Percentiles rank a stretch among this genome's conserved stretches.
Evolutionary conservation across 495 filamentous ascomycete species (phyloP).

Genomic region (Annulohypoxylon nitens): DNA sequence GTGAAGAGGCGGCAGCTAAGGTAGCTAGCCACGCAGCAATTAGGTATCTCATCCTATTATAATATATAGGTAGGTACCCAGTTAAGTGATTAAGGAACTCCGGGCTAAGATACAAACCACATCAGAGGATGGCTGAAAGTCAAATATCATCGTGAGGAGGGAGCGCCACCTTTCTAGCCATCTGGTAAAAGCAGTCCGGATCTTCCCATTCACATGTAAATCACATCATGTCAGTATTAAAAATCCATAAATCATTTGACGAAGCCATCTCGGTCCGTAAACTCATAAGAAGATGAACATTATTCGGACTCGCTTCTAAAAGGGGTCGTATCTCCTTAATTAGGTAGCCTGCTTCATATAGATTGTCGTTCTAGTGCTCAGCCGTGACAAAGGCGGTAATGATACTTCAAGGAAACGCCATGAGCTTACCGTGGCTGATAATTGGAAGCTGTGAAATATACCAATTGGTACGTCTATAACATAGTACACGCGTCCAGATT

Average conservation of each 20-base stretch:
- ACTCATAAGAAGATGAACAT: not conserved
- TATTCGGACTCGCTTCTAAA: not conserved
- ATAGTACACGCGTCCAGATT: not conserved
- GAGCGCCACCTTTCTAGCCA: not conserved
- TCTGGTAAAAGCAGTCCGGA: not conserved
- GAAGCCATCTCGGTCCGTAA: conserved; percentile 9
- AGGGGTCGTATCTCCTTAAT: conserved; percentile 18
- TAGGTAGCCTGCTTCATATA: not conserved
- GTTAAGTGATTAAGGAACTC: not conserved
- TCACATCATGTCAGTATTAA: not conserved
- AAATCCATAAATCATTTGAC: not conserved
- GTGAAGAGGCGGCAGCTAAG: conserved; percentile 16
- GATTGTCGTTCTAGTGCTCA: not conserved
- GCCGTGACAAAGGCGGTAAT: not conserved
- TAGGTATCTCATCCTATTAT: conserved; percentile 20
- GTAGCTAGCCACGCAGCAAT: not conserved
- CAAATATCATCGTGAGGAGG: not conserved
- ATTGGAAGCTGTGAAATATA: not conserved
- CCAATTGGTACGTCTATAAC: not conserved
- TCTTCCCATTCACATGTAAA: not conserved
- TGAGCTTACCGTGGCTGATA: not conserved
- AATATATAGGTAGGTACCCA: not conserved
- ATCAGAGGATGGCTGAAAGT: not conserved
- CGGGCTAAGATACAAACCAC: not conserved
- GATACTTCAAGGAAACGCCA: no score